These are phyloP conservation scores for Volvariella surrecta DNA, from an alignment of 1,284 basidiomycete species.

Conservation along the genomic window DNA sequence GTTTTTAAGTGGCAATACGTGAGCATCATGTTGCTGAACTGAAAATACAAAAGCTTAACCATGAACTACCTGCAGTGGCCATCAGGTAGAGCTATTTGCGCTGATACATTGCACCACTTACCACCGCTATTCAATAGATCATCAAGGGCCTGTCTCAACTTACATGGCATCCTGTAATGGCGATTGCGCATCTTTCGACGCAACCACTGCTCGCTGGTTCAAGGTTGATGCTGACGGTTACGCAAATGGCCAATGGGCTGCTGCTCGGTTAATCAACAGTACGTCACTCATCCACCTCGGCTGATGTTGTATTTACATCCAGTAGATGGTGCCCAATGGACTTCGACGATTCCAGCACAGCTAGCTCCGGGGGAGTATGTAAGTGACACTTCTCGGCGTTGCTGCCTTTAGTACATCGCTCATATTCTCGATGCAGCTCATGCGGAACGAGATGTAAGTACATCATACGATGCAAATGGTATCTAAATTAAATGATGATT, in stretches of 20 bases:
- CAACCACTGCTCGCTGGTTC: conserved; percentile 26
- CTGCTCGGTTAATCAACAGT: conserved; percentile 25
- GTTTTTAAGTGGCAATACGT: conserved; percentile 29
- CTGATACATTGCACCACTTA: conserved; percentile 3
- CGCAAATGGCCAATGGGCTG: conserved; percentile 22
- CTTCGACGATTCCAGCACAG: conserved; percentile 24
- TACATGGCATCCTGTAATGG: conserved; percentile 32
- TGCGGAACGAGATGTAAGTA: conserved; percentile 29
- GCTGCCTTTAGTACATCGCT: conserved; percentile 3
- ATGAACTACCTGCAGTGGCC: conserved; percentile 23
- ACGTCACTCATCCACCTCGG: conserved; percentile 8
- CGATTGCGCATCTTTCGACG: conserved; percentile 25
- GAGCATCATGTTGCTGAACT: conserved; percentile 9
- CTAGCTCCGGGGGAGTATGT: conserved; percentile 30
- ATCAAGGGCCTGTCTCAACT: conserved; percentile 31
- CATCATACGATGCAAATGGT: no score
- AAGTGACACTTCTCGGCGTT: conserved; percentile 10
- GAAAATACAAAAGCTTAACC: background rate
- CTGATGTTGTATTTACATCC: conserved; percentile 4
- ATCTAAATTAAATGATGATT: conserved; percentile 1
- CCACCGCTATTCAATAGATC: conserved; percentile 21
- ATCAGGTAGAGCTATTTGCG: conserved; percentile 17
- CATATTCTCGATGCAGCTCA: conserved; percentile 16
- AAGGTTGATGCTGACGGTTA: conserved; percentile 29
- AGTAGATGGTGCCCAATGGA: conserved; percentile 25